Evolutionary conservation across 371 early-diverging fungal species (phyloP).

Genomic region (Zopfochytrium polystomum): DNA sequence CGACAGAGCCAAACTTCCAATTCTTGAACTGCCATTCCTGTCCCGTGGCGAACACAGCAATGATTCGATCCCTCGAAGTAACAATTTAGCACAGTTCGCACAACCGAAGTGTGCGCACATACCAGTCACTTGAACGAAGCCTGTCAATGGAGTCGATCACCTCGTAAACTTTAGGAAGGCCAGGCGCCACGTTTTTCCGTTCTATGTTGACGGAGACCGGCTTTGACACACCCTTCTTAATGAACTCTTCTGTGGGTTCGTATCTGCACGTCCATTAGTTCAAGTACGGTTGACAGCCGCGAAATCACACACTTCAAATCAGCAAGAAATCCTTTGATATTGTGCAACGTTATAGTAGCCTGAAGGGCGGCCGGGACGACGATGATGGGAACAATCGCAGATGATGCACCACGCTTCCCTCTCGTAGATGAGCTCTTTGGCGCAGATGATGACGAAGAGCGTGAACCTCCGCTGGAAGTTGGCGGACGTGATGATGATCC

Average conservation of each 20-base stretch:
- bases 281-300: too few species aligned
- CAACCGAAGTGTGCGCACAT: background rate
- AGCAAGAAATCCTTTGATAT: conserved; percentile 75
- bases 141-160: conserved; percentile 69
- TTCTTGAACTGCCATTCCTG: conserved; percentile 91
- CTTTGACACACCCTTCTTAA: conserved; percentile 55
- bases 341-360: conserved; percentile 78
- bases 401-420: background rate
- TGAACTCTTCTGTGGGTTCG: conserved; percentile 60
- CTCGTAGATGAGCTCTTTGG: background rate
- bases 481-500: too few species aligned
- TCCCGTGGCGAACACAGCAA: conserved; percentile 84
- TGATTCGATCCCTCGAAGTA: conserved; percentile 70
- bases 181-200: conserved; percentile 14
- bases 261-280: too few species aligned
- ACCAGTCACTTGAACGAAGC: conserved; percentile 72
- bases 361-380: conserved; percentile 84
- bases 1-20: conserved; percentile 82
- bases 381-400: conserved; percentile 65
- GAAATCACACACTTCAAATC: conserved; percentile 56
- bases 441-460: background rate
- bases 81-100: background rate
- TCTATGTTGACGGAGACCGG: conserved; percentile 21
- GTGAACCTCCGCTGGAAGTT: background rate
- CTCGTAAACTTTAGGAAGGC: conserved; percentile 51